Conservation (phyloP, 2,329 filamentous ascomycete genomes). For the Boeremia lycopersici region DNA sequence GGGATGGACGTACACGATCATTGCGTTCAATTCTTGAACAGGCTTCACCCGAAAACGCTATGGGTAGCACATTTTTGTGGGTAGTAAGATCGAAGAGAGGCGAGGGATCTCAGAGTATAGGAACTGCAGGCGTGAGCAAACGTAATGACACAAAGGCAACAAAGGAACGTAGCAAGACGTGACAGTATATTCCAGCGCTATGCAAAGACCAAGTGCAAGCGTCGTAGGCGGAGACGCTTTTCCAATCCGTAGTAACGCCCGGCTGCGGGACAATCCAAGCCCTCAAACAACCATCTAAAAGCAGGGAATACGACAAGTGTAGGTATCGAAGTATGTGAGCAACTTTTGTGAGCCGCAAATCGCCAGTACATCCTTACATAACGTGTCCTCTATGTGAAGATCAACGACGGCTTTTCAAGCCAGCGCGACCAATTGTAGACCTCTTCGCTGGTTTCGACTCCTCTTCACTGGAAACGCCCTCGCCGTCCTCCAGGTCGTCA, state of each 20-base stretch:
- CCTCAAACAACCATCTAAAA: constrained; percentile 12
- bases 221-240: constrained; percentile 14
- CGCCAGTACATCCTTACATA: constrained; percentile 13
- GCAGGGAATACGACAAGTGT: constrained; percentile 2
- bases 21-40: background rate
- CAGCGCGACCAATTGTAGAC: constrained; percentile 42
- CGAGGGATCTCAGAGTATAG: background rate
- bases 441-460: constrained; percentile 41
- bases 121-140: constrained; percentile 1
- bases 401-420: constrained; percentile 38
- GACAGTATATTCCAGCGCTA: constrained; percentile 18
- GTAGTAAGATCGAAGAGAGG: background rate
- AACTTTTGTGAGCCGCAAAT: constrained; percentile 4
- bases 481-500: constrained; percentile 53
- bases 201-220: constrained; percentile 17
- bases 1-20: background rate
- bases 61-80: background rate
- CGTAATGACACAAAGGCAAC: background rate
- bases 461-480: constrained; percentile 53
- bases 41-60: background rate
- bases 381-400: constrained; percentile 6
- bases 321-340: constrained; percentile 8
- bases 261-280: constrained; percentile 5
- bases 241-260: constrained; percentile 13
- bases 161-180: constrained; percentile 5